phyloP scores from a whole-genome alignment of 768 basidiomycete species.

The Psilocybe subaeruginosa region DNA sequence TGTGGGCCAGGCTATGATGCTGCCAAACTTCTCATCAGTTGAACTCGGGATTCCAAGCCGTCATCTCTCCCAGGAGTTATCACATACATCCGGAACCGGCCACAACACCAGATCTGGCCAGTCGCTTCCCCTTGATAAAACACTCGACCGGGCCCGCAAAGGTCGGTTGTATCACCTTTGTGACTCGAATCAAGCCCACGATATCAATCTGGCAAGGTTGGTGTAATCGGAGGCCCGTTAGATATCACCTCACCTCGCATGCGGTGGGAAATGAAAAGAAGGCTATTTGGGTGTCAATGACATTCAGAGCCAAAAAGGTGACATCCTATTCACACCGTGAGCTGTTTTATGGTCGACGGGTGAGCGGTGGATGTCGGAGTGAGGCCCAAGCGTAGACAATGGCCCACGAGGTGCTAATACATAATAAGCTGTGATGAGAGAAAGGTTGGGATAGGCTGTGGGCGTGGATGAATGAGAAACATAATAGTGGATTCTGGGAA shows the following conservation, averaged over 20 bases:
- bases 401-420: conserved; percentile 1
- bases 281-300: background rate
- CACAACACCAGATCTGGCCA: background rate
- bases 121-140: background rate
- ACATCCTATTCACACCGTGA: background rate
- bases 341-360: background rate
- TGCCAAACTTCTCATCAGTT: background rate
- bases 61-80: background rate
- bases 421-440: conserved; percentile 1
- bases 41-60: conserved; percentile 4
- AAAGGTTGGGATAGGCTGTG: conserved; percentile 11
- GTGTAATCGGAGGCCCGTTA: conserved; percentile 10
- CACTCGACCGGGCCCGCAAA: conserved; percentile 7
- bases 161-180: background rate
- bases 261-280: background rate
- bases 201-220: conserved; percentile 11
- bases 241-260: conserved; percentile 3
- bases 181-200: conserved; percentile 13
- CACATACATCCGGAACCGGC: conserved; percentile 6
- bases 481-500: conserved; percentile 3
- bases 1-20: background rate
- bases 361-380: background rate
- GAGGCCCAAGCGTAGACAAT: background rate
- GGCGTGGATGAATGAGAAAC: conserved; percentile 4
- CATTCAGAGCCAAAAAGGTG: background rate